Evolutionary conservation across 768 basidiomycete genomes (phyloP), one percentile per base, ranked within the genome.

Genomic region (Trametes villosa): DNA sequence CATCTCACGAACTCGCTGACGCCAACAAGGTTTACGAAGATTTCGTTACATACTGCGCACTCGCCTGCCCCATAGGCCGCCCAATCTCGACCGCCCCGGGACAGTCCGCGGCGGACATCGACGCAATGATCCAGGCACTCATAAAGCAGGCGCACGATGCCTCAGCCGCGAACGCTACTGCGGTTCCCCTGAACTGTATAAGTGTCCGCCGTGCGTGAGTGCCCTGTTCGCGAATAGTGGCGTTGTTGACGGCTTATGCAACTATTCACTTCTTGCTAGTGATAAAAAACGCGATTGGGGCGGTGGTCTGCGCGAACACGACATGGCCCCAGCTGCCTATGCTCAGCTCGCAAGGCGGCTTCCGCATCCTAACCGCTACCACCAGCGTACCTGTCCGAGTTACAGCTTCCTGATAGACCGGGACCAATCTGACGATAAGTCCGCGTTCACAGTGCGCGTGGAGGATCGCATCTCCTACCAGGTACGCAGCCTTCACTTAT

Each of bases 1-100:
- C 50, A 1, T 0, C 22, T 47, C 13, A 27, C 38, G 27, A 29
- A 38, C n/a, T 45, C 22, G 48, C 33, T 5, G 48, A 51, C 33
- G 38, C 54, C 1, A 53, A 64, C 34, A 52, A 45, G 34, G 45
- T 53, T 7, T 64, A 59, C 48, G 26, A 44, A 3, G 62, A 18
- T 9, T 51, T 64, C 46, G 24, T 56, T 4, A 55, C 57, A 2
- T 57, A 57, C 26, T 64, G 62, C 33, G 62, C 62, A 18, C 57
- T 64, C 40, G 38, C 62, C 0, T 57, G 62, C 1, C 57, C 57
- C 30, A 20, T 20, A 4, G 47, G 40, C 30, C 59, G 62, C 17
- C 38, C 52, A 22, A 33, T 57, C 24, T 46, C 57, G 38, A 24
- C 47, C 9, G 33, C 49, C n/a, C 9, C 54, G 34, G 48, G 41